Conservation (phyloP, 2,329 filamentous ascomycete species). For the Colletotrichum scovillei region DNA sequence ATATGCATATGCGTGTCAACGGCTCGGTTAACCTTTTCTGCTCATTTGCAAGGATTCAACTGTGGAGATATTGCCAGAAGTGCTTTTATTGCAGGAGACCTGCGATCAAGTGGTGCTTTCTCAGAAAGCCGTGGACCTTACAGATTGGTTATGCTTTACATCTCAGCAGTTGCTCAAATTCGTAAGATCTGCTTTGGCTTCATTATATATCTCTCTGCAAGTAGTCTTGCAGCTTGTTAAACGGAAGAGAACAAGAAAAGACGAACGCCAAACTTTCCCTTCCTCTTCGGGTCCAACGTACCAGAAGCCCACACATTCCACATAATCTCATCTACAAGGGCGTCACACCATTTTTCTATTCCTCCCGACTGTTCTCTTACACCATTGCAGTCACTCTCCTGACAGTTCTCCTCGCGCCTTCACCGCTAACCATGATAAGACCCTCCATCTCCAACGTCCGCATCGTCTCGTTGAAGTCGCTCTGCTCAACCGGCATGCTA, state of each 20-base stretch:
- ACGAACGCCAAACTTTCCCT: slow-evolving; percentile 20
- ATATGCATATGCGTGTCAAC: not conserved
- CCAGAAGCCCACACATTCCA: slow-evolving; percentile 39
- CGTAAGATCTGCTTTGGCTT: not conserved
- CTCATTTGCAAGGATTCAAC: not conserved
- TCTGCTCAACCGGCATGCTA: slow-evolving; percentile 77
- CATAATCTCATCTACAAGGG: slow-evolving; percentile 19
- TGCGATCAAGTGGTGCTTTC: too few species aligned
- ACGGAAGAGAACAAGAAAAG: not conserved
- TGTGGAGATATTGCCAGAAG: not conserved
- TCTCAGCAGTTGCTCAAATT: not conserved
- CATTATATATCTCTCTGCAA: not conserved
- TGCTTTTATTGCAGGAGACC: too few species aligned
- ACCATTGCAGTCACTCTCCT: slow-evolving; percentile 74
- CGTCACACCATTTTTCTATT: not conserved
- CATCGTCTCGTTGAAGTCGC: slow-evolving; percentile 87
- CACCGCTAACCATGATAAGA: slow-evolving; percentile 80
- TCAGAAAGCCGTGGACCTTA: not conserved
- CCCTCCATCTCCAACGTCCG: slow-evolving; percentile 87
- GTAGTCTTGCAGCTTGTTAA: not conserved
- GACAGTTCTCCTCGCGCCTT: slow-evolving; percentile 85
- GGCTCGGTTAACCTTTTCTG: not conserved
- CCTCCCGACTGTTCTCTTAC: slow-evolving; percentile 13
- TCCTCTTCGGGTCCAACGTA: slow-evolving; percentile 57
- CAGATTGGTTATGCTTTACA: not conserved